Base-by-base conservation (phyloP, 495 filamentous ascomycete genomes). In the Podospora pseudocomata region DNA sequence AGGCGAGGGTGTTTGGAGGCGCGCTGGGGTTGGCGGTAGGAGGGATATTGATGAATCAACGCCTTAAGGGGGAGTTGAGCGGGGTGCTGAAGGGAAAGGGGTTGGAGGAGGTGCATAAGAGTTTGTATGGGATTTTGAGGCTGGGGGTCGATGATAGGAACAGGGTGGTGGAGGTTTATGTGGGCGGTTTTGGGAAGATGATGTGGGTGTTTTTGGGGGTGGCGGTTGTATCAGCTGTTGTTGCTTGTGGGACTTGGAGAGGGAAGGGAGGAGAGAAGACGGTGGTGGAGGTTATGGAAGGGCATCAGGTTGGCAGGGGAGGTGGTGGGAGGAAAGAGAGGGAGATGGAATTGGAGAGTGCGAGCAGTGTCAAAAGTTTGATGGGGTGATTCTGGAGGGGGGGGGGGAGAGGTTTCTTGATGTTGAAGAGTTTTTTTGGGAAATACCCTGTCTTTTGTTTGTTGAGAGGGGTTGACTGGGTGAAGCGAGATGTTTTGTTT, bases 1-100 rank as follows among this genome's bases (percentile, higher is more conserved):
- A 89, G 72, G 73, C 82, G 34, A 81, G 87, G 1, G 82, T 88
- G 7, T 79, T 89, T 27, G 87, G 87, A 15, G 87, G 87, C 26
- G 80, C 81, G 23, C 77, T 89, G 13, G 86, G 86, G 3, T 77
- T 89, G 15, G 78, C 80, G 4, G 55, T 58, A n/a, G 7, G n/a
- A 1, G 23, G 23, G 13, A 26, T 58, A 3, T 20, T 58, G 23
- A 6, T 58, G 55, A 58, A 58, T 20, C 16, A 58, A 58, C 55
- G 55, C 3, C n/a, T 19, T 9, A 20, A 58, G 18, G 13, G 16
- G 23, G 23, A 11, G 55, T 19, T 26, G 55, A 58, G 55, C 3
- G 39, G 9, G 9, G 15, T 11, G 5, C 9, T 49, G 39, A 11
- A 16, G 39, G 39, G 9, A 13, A 3, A 16, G 9, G 39, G 39